Evolutionary conservation across 2,329 filamentous ascomycete genomes (phyloP), one percentile per base, ranked within the genome.

Genomic region (Aspergillus jensenii): DNA sequence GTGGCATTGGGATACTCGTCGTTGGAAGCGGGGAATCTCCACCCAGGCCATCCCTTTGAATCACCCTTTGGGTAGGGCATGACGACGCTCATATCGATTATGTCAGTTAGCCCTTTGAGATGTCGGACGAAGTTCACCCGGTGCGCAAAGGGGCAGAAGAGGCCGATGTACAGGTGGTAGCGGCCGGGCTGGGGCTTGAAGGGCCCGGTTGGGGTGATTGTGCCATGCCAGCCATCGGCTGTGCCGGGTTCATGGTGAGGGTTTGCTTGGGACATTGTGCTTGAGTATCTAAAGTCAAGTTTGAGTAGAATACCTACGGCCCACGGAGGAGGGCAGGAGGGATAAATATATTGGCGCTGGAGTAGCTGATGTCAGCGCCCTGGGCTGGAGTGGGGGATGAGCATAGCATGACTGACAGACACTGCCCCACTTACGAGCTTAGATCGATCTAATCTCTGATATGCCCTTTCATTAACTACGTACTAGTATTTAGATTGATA

Each of bases 1-100:
- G 85, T 88, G 6, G 87, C 81, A 15, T 78, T 82, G 17, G 80
- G 81, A 65, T 88, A 88, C 62, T 82, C 77, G 47, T 81, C 73
- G 55, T 81, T 69, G 0, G 76, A 75, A 3, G 72, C 71, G 0
- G 84, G 81, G 63, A 89, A 89, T 31, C 78, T 76, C 83, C 84
- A 88, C 31, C 86, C 86, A 5, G 78, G 77, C 83, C 84, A 88
- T 35, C 86, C 86, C 7, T 82, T 80, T 17, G 82, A 78, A 62
- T 87, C 81, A 51, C 85, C 86, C 67, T 89, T 90, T 0, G 87
- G 87, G 60, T 89, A 89, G 0, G 87, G 82, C 62, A 83, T 83
- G 1, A 89, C 85, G 4, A 88, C 76, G 1, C 82, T 85, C 19
- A 86, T 65, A 6, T 81, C 76, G 44, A 88, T 81, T 37, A 82